A percentile compares a stretch with the other conserved stretches of the same genome.
These are phyloP conservation scores for Ochromonas danica DNA, from an alignment of 108 stramenopile genomes.

Conservation along the genomic window DNA sequence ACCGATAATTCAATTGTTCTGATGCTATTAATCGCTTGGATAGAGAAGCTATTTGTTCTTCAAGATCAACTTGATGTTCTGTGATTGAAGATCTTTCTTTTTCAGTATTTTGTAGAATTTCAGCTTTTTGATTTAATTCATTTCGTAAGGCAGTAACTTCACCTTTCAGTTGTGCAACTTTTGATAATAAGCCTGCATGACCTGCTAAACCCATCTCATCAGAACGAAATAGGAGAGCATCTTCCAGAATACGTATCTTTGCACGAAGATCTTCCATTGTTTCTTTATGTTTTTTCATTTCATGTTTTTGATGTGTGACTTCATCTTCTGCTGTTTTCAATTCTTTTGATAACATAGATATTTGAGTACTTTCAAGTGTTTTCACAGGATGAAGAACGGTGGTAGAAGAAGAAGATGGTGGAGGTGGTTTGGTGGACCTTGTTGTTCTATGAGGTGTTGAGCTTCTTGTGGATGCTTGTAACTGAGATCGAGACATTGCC, in stretches of 20 bases:
- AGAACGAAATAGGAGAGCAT: constrained; percentile 30
- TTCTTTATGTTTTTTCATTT: neutral
- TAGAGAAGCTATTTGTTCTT: neutral
- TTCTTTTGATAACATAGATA: too few species aligned
- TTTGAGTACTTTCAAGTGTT: too few species aligned
- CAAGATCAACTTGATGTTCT: neutral
- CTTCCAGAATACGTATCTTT: constrained; percentile 22
- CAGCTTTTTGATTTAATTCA: constrained; percentile 7
- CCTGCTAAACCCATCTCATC: constrained; percentile 31
- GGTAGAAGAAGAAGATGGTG: too few species aligned
- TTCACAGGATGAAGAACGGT: too few species aligned
- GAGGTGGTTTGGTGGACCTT: too few species aligned
- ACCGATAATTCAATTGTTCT: neutral
- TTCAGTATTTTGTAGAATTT: neutral
- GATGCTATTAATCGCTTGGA: neutral
- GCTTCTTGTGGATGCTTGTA: too few species aligned
- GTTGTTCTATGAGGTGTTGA: too few species aligned
- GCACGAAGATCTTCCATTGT: neutral
- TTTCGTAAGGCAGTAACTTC: constrained; percentile 11
- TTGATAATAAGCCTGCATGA: constrained; percentile 18
- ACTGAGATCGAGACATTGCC: too few species aligned
- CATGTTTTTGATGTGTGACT: neutral
- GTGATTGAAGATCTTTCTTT: neutral
- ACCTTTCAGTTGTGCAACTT: constrained; percentile 28
- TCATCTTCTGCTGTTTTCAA: constrained; percentile 3